phyloP scores from a whole-genome alignment of 2,329 filamentous ascomycete species.

The Aureobasidium musti region DNA sequence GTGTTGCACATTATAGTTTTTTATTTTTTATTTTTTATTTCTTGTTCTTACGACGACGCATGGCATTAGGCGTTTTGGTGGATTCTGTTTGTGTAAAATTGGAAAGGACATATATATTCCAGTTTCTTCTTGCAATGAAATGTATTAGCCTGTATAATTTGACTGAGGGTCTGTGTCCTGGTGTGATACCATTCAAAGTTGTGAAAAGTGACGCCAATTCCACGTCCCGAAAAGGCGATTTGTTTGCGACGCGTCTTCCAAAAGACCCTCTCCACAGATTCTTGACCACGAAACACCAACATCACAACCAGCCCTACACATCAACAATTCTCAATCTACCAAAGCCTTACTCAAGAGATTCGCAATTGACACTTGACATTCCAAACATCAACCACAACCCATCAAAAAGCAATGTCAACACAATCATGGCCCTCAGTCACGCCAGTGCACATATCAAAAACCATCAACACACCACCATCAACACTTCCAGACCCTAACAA shows the following conservation, averaged over 20 bases:
- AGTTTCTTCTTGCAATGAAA: not conserved
- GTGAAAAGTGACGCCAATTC: not conserved
- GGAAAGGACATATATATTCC: slow-evolving; percentile 14
- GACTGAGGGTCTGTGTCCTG: no score
- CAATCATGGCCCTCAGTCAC: slow-evolving; percentile 15
- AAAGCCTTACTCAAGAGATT: not conserved
- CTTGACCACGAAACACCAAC: not conserved
- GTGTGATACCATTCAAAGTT: not conserved
- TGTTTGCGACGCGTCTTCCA: slow-evolving; percentile 24
- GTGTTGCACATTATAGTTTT: not conserved
- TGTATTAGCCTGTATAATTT: not conserved
- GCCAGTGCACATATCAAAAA: slow-evolving; percentile 9
- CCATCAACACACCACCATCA: not conserved
- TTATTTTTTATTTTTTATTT: not conserved
- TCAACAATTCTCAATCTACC: not conserved
- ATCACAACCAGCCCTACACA: not conserved
- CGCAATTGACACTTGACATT: not conserved
- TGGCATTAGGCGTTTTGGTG: slow-evolving; percentile 18
- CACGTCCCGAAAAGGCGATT: slow-evolving; percentile 2
- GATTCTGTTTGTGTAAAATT: not conserved
- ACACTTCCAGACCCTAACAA: slow-evolving; percentile 41
- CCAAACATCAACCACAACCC: not conserved
- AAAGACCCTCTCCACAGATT: not conserved
- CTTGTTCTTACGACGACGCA: slow-evolving; percentile 9
- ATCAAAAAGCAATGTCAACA: not conserved